These are phyloP conservation scores for Boeremia exigua DNA, from an alignment of 2,329 filamentous ascomycete genomes.

Conservation along the genomic window DNA sequence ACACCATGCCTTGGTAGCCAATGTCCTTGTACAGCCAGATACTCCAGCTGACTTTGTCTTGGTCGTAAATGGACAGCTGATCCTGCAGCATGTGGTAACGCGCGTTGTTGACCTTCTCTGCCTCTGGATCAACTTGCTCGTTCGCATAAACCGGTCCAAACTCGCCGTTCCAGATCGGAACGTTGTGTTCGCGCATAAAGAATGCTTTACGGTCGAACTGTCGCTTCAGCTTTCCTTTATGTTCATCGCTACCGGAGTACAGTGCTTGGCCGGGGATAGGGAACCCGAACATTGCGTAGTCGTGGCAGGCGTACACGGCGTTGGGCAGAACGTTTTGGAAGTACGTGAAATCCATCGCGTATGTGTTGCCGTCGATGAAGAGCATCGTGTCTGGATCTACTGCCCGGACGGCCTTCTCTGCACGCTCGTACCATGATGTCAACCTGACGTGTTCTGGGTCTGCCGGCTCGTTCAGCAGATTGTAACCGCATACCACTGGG, in stretches of 20 bases:
- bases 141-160: constrained; percentile 22
- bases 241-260: constrained; percentile 51
- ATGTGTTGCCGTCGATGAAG: constrained; percentile 61
- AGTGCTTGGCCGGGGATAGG: constrained; percentile 42
- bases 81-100: constrained; percentile 16
- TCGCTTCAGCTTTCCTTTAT: constrained; percentile 46
- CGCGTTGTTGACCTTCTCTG: constrained; percentile 11
- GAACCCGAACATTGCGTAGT: constrained; percentile 54
- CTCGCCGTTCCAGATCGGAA: constrained; percentile 25
- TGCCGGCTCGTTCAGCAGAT: constrained; percentile 24
- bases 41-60: constrained; percentile 18
- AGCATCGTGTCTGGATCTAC: constrained; percentile 52
- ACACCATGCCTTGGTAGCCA: constrained; percentile 23
- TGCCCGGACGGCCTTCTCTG: constrained; percentile 20
- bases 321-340: constrained; percentile 54
- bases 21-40: constrained; percentile 29
- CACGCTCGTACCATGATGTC: constrained; percentile 20
- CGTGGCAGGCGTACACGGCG: constrained; percentile 55
- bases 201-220: constrained; percentile 25
- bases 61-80: constrained; percentile 19
- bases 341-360: constrained; percentile 57
- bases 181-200: constrained; percentile 18
- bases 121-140: constrained; percentile 7
- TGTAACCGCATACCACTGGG: constrained; percentile 20
- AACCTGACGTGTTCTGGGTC: constrained; percentile 19